Evolutionary conservation across 2,329 filamentous ascomycete species (phyloP).

Genomic region (Remersonia thermophila): DNA sequence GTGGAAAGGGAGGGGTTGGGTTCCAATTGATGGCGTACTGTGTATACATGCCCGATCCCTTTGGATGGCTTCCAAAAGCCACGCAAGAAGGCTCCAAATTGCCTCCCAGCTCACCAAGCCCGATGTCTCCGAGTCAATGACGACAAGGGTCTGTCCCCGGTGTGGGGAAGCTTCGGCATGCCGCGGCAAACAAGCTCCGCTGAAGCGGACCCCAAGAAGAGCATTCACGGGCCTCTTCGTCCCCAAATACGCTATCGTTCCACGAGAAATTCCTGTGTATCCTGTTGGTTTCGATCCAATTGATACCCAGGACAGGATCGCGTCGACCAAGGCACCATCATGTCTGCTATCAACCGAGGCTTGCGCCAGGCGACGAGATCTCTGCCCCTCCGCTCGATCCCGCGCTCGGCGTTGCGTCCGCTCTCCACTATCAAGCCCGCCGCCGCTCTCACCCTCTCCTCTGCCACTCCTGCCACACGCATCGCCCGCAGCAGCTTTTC

Average conservation of each 20-base stretch:
- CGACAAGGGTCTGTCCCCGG: not conserved
- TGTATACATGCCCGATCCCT: too few relatives aligned
- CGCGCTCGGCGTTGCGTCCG: conserved; percentile 27
- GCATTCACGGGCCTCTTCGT: not conserved
- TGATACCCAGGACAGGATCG: conserved; percentile 10
- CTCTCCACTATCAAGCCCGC: conserved; percentile 23
- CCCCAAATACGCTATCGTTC: not conserved
- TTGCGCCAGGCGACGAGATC: conserved; percentile 43
- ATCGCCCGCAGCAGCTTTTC: conserved; percentile 29
- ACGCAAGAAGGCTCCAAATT: too few relatives aligned
- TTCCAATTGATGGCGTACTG: too few relatives aligned
- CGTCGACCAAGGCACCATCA: conserved; percentile 20
- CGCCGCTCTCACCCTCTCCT: conserved; percentile 22
- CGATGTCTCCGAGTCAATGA: too few relatives aligned
- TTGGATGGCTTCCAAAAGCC: too few relatives aligned
- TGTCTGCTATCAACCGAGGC: conserved; percentile 44
- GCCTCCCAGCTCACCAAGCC: too few relatives aligned
- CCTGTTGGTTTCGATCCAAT: conserved; percentile 11
- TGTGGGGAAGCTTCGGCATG: conserved; percentile 12
- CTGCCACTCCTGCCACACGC: conserved; percentile 5
- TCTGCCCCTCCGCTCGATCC: conserved; percentile 33
- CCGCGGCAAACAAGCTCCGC: conserved; percentile 15
- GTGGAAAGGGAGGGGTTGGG: too few relatives aligned
- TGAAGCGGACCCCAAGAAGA: conserved; percentile 8
- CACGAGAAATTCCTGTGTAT: conserved; percentile 1